phyloP scores from a whole-genome alignment of 345 rosid genomes.

The Linum lewisii region DNA sequence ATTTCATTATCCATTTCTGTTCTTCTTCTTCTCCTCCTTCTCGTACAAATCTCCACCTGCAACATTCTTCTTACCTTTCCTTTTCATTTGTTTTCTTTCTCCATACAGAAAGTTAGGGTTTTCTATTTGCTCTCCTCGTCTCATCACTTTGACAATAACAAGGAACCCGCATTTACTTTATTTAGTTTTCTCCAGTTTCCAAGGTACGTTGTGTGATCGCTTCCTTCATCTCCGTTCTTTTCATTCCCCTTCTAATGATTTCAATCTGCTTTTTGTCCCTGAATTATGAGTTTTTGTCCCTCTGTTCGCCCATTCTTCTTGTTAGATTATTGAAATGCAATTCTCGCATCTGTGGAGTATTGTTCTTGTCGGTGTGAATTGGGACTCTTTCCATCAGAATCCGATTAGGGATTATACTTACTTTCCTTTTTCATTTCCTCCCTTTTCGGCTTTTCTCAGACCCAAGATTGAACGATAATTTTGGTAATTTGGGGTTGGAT shows the following conservation, averaged over 20 bases:
- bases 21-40: slow-evolving; percentile 5
- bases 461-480: slow-evolving; percentile 1
- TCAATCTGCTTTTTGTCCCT: background rate
- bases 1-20: slow-evolving; percentile 2
- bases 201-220: slow-evolving; percentile 9
- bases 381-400: slow-evolving; percentile 9
- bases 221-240: background rate
- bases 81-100: background rate
- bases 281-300: background rate
- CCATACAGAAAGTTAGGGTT: slow-evolving; percentile 4
- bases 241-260: background rate
- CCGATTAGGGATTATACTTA: slow-evolving; percentile 10
- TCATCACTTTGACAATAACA: slow-evolving; percentile 2
- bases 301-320: background rate
- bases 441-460: background rate
- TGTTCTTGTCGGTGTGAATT: background rate
- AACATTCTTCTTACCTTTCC: slow-evolving; percentile 5
- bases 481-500: background rate
- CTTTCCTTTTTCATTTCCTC: background rate
- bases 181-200: background rate
- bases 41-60: slow-evolving; percentile 5
- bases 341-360: slow-evolving; percentile 10
- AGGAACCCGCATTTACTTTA: background rate
- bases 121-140: slow-evolving; percentile 3
- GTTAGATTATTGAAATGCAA: slow-evolving; percentile 1